Evolutionary conservation across 2,329 filamentous ascomycete species (phyloP), one percentile per base, ranked within the genome.

Genomic region (Esteya vermicola): DNA sequence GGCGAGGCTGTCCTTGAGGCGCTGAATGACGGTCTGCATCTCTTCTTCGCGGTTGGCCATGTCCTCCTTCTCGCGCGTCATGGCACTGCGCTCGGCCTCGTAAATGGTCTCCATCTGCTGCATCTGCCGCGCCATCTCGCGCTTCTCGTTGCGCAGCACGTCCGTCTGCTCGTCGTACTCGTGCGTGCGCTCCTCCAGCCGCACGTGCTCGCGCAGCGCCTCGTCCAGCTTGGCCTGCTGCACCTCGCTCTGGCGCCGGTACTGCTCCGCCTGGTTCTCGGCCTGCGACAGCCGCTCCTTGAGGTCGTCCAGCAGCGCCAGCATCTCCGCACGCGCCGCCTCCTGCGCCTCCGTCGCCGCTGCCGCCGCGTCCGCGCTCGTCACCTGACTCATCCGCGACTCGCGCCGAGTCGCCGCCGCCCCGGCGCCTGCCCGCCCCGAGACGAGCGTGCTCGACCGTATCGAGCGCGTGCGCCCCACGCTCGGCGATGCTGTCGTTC

Each of bases 101-200:
- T 94, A 93, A 48, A 93, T 88, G 47, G 79, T 78, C 59, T 95
- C 88, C 64, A 95, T 78, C 57, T 98, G 91, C 47, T 89, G 77
- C 54, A 85, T 83, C 59, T 93, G 81, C 47, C 86, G 75, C 23
- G 79, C 75, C 41, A 80, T 70, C 50, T 96, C 88, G 51, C 84
- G 76, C 62, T 91, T 88, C 53, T 93, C 85, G 52, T 84, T 86
- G 53, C 78, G 77, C 40, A 96, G 67, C 8, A 72, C 66, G 58
- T 94, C 86, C 43, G 89, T 73, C 53, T 80, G 78, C 57, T 89
- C 84, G 45, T 91, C 86, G 52, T 76, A 78, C 59, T 94, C 88
- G 56, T 95, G 88, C 34, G 82, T 69, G 47, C 76, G 78, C 57
- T 96, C 89, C 58, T 98, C 91, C 27, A 95, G 64, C 61, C 82